These are phyloP conservation scores for Fusarium sp. DNA, from an alignment of 2,329 filamentous ascomycete genomes.

Conservation along the genomic window DNA sequence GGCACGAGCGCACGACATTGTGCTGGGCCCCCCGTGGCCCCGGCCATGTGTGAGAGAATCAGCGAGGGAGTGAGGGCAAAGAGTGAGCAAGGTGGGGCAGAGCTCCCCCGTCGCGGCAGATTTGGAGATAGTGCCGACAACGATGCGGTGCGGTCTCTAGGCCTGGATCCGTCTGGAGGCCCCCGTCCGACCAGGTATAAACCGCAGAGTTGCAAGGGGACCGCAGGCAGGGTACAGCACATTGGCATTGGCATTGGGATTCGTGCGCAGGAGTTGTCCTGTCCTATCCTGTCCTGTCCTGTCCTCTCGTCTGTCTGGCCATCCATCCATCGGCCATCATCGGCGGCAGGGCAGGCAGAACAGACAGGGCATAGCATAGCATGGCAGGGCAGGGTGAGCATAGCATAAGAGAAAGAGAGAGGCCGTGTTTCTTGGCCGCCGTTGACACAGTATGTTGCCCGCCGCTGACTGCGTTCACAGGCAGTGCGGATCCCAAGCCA, in stretches of 20 bases:
- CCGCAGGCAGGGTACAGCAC: conserved; percentile 30
- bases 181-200: conserved; percentile 35
- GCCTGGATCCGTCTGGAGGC: conserved; percentile 38
- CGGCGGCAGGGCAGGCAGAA: neutral
- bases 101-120: conserved; percentile 42
- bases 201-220: conserved; percentile 30
- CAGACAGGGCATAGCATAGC: neutral
- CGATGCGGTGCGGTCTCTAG: conserved; percentile 38
- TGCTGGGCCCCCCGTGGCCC: conserved; percentile 42
- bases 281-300: neutral
- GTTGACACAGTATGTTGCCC: conserved; percentile 28
- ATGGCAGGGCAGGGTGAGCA: conserved; percentile 18
- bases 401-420: neutral
- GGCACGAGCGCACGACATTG: conserved; percentile 45
- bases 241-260: conserved; percentile 16
- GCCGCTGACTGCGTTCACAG: neutral
- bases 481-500: conserved; percentile 30
- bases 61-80: conserved; percentile 41
- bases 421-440: conserved; percentile 23
- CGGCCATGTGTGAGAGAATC: conserved; percentile 42
- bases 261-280: conserved; percentile 24
- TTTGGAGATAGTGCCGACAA: conserved; percentile 45
- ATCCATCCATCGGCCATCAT: neutral
- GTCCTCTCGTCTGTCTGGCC: conserved; percentile 9
- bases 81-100: conserved; percentile 42